These are phyloP conservation scores for Salix dunnii DNA, from an alignment of 345 rosid genomes.

Conservation along the genomic window DNA sequence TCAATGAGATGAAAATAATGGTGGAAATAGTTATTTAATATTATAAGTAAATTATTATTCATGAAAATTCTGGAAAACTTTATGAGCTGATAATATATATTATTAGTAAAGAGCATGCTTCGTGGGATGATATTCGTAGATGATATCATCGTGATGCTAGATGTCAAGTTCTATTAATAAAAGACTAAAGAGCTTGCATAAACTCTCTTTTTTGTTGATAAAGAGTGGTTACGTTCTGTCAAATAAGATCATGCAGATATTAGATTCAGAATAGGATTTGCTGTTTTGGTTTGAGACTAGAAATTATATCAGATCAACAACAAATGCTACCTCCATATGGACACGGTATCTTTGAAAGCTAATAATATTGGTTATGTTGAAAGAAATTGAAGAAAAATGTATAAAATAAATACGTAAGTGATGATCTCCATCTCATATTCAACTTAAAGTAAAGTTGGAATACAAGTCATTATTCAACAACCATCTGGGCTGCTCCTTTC, in stretches of 20 bases:
- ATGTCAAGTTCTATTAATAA: background rate
- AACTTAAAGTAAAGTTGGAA: constrained; percentile 48
- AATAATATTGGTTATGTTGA: background rate
- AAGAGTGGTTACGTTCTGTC: background rate
- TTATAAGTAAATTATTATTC: background rate
- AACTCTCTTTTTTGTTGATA: background rate
- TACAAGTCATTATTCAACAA: constrained; percentile 68
- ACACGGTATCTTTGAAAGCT: constrained; percentile 8
- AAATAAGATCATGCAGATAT: background rate
- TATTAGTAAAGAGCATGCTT: background rate
- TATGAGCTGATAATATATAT: too few relatives aligned
- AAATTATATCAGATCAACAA: background rate
- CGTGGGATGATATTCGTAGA: background rate
- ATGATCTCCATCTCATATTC: constrained; percentile 52
- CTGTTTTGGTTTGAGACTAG: background rate
- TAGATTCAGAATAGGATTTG: background rate
- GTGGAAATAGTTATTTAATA: background rate
- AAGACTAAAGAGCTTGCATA: background rate
- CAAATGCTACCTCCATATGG: background rate
- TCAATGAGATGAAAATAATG: too few relatives aligned
- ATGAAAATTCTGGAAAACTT: too few relatives aligned
- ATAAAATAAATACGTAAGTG: background rate
- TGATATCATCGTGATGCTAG: background rate
- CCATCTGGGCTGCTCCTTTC: constrained; percentile 21
- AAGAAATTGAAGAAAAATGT: constrained; percentile 3